These are phyloP conservation scores for Microthyrium microscopicum DNA, from an alignment of 2,329 filamentous ascomycete genomes.

Conservation along the genomic window DNA sequence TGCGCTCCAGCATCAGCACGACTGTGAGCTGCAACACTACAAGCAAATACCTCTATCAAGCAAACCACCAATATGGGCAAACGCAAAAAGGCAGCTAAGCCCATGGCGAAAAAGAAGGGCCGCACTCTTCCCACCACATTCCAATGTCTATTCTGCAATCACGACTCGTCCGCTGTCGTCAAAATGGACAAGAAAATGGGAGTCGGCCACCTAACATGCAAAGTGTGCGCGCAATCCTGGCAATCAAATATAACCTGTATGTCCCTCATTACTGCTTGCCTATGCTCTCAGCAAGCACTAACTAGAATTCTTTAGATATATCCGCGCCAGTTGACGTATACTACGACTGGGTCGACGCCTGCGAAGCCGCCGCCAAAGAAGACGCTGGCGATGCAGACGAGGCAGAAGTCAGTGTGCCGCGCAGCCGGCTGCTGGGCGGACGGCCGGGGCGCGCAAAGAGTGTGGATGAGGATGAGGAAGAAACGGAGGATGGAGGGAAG, in stretches of 20 bases:
- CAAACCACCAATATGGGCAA: slow-evolving; percentile 3
- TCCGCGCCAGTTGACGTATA: slow-evolving; percentile 91
- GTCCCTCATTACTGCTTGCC: slow-evolving; percentile 15
- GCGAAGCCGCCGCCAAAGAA: slow-evolving; percentile 53
- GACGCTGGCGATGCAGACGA: slow-evolving; percentile 29
- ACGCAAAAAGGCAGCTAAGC: slow-evolving; percentile 8
- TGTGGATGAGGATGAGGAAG: no score
- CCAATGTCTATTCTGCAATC: slow-evolving; percentile 95
- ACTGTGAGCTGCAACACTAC: no score
- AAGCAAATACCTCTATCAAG: no score
- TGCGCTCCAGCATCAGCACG: no score
- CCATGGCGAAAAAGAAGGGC: slow-evolving; percentile 5
- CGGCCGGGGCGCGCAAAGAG: no score
- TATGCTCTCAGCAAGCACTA: background rate
- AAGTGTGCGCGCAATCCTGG: slow-evolving; percentile 84
- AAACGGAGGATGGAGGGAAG: no score
- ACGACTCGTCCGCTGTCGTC: slow-evolving; percentile 80
- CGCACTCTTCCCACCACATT: slow-evolving; percentile 60
- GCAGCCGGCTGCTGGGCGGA: no score
- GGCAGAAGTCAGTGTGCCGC: no score
- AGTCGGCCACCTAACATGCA: slow-evolving; percentile 73
- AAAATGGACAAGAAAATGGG: slow-evolving; percentile 89
- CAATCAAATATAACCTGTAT: slow-evolving; percentile 86
- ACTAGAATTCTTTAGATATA: slow-evolving; percentile 41
- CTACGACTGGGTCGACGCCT: slow-evolving; percentile 96